Evolutionary conservation across 2,329 filamentous ascomycete species (phyloP).

Genomic region (Ophiostoma ips): DNA sequence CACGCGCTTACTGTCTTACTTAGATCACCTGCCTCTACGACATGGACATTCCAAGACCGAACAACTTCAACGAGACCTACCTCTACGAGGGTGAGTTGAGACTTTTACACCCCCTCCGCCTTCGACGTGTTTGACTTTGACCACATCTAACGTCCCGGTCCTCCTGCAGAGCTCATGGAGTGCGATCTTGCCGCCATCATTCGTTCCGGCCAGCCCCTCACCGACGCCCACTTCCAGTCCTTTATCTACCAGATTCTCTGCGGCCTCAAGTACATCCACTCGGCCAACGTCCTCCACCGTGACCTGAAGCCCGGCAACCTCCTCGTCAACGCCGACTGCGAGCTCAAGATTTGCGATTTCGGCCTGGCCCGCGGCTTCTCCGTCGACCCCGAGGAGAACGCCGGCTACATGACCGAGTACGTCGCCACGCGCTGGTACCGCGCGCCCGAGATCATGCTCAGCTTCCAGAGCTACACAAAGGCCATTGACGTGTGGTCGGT

Average conservation of each 20-base stretch:
- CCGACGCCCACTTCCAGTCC: slow-evolving; percentile 97
- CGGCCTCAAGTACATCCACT: slow-evolving; percentile 98
- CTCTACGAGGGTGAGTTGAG: slow-evolving; percentile 86
- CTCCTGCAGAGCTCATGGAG: slow-evolving; percentile 81
- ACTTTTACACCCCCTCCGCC: too few relatives aligned
- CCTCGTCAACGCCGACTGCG: slow-evolving; percentile 96
- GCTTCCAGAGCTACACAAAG: slow-evolving; percentile 99
- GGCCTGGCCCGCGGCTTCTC: slow-evolving; percentile 93
- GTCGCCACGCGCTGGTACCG: slow-evolving; percentile 92
- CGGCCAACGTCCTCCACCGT: slow-evolving; percentile 90
- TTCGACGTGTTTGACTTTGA: too few relatives aligned
- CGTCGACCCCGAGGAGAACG: slow-evolving; percentile 93
- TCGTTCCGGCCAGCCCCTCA: slow-evolving; percentile 88
- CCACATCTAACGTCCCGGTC: not conserved
- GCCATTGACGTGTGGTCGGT: slow-evolving; percentile 99
- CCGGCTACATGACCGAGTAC: slow-evolving; percentile 99
- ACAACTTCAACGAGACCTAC: slow-evolving; percentile 98
- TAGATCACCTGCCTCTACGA: slow-evolving; percentile 98
- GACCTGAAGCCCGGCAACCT: slow-evolving; percentile 96
- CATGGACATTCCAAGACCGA: slow-evolving; percentile 95
- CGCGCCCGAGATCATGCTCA: slow-evolving; percentile 97
- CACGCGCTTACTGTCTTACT: slow-evolving; percentile 2
- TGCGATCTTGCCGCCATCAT: slow-evolving; percentile 98
- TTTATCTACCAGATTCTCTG: slow-evolving; percentile 99
- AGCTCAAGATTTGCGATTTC: slow-evolving; percentile 98